Base-by-base conservation (phyloP, 176 grass and related monocot genomes). In the Puccinellia tenuiflora region DNA sequence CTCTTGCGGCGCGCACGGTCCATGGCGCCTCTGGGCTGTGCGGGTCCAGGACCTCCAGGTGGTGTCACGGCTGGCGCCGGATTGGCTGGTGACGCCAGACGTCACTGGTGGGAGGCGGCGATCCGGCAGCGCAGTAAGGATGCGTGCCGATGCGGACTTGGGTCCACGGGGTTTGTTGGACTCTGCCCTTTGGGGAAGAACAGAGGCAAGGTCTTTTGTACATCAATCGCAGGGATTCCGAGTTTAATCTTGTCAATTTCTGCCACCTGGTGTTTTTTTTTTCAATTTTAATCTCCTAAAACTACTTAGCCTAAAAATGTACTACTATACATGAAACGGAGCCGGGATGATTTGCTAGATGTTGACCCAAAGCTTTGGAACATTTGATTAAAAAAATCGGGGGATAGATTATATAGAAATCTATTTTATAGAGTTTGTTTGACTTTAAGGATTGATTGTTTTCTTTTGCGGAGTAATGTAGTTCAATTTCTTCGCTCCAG, bases 1-100 rank as follows among this genome's bases (percentile, higher is more conserved):
- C 59, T 92, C 55, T 22, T 82, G 24, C 63, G 70, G 25, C 90
- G 90, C 30, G 33, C 34, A 16, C 82, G 90, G 16, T 95, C 93
- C 93, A 95, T 95, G 51, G 90, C 21, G 38, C 17, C 62, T 21
- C 31, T 5, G 5, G 52, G 62, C 71, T 30, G 85, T 68, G 35
- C 42, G 60, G 34, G 2, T 25, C 4, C 65, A n/a, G n/a, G n/a
- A n/a, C n/a, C n/a, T n/a, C n/a, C n/a, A 17, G 39, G 26, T 45
- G 39, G 61, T 67, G 78, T 25, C 12, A 9, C 12, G n/a, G 35
- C 39, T 63, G 73, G 43, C 24, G 60, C 33, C 14, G 42, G 70
- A 39, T 76, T 84, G 28, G 73, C 33, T 11, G 0, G 39, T 45
- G 39, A 35, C 68, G 77, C 50, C 38, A 62, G 38, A 81, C 37